Percentiles rank a stretch among this genome's conserved stretches.
Conservation (phyloP, 176 grass and related monocot species). For the Juncus effusus region DNA sequence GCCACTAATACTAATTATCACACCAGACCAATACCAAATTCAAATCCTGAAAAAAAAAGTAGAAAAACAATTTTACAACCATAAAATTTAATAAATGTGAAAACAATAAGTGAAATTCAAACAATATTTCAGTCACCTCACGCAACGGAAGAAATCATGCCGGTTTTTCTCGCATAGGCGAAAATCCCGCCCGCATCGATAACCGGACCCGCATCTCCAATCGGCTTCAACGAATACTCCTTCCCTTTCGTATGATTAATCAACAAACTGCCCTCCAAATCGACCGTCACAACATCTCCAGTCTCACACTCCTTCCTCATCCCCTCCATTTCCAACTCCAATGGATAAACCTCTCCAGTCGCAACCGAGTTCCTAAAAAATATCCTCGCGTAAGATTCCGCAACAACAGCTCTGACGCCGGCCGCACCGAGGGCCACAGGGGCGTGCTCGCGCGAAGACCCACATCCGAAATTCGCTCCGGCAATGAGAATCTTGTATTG, state of each 20-base stretch:
- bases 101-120: no score
- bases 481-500: constrained; percentile 55
- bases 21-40: neutral
- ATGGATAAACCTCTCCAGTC: constrained; percentile 84
- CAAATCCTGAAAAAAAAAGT: neutral
- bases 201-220: constrained; percentile 92
- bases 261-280: constrained; percentile 51
- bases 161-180: constrained; percentile 82
- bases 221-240: constrained; percentile 83
- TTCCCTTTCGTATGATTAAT: constrained; percentile 87
- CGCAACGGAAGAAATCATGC: constrained; percentile 68
- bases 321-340: constrained; percentile 52
- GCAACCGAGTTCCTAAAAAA: constrained; percentile 92
- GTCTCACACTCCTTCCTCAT: constrained; percentile 67
- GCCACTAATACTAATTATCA: neutral
- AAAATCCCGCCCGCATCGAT: constrained; percentile 92
- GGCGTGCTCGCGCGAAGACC: constrained; percentile 93
- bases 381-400: constrained; percentile 75
- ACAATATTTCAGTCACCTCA: constrained; percentile 32
- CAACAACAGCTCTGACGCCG: constrained; percentile 53
- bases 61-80: no score
- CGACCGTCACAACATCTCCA: constrained; percentile 72
- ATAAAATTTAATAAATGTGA: no score
- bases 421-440: constrained; percentile 89
- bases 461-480: constrained; percentile 86